Evolutionary conservation across 169 alveolate species (phyloP).

Genomic region (Plasmodium blacklocki): DNA sequence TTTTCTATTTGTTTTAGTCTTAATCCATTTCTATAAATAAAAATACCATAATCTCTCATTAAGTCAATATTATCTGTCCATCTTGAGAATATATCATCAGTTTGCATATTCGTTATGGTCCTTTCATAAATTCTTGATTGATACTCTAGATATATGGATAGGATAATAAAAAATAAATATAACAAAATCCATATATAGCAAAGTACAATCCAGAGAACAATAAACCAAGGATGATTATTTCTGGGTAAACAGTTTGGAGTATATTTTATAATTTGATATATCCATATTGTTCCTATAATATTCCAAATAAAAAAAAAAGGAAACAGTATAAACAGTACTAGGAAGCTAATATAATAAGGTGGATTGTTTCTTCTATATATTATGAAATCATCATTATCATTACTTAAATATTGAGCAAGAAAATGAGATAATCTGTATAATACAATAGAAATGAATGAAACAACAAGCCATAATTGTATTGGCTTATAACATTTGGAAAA

Average conservation of each 20-base stretch:
- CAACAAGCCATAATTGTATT: conserved; percentile 84
- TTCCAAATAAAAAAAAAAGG: conserved; percentile 85
- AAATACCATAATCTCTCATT: conserved; percentile 84
- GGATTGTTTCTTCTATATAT: conserved; percentile 82
- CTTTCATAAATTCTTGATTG: conserved; percentile 76
- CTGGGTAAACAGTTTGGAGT: conserved; percentile 85
- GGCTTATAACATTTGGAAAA: conserved; percentile 83
- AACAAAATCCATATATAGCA: conserved; percentile 85
- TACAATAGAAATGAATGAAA: conserved; percentile 82
- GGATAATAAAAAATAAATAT: conserved; percentile 81
- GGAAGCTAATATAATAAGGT: conserved; percentile 81
- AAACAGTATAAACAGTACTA: conserved; percentile 80
- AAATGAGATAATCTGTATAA: conserved; percentile 82
- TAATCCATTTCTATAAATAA: conserved; percentile 82
- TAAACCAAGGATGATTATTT: conserved; percentile 87
- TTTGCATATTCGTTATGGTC: conserved; percentile 78
- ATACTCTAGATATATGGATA: conserved; percentile 52
- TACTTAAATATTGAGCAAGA: conserved; percentile 82
- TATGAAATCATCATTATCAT: conserved; percentile 81
- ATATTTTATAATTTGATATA: conserved; percentile 75
- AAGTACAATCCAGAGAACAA: conserved; percentile 83
- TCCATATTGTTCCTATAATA: conserved; percentile 84
- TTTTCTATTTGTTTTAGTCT: conserved; percentile 41
- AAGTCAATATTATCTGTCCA: conserved; percentile 55
- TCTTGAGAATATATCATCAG: conserved; percentile 78